Conservation (phyloP, 805 yeast species). For the Blastobotrys robertii region DNA sequence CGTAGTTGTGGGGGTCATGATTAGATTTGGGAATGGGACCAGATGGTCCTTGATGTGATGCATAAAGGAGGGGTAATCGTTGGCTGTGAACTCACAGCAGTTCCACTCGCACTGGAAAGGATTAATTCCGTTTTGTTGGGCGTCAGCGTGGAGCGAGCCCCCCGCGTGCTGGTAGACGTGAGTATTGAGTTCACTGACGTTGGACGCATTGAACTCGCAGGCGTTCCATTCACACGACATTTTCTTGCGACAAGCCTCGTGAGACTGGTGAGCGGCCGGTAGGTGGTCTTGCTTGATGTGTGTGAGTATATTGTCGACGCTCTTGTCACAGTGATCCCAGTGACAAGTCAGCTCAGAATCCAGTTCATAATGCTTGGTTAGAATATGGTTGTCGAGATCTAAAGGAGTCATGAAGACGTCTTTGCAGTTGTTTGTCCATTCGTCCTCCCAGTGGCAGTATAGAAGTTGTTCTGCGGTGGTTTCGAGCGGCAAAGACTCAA, state of each 20-base stretch:
- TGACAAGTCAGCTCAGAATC: slow-evolving; percentile 22
- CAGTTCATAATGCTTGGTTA: slow-evolving; percentile 12
- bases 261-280: slow-evolving; percentile 10
- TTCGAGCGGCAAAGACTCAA: not conserved
- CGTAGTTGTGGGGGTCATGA: slow-evolving; percentile 25
- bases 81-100: slow-evolving; percentile 51
- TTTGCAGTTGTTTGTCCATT: slow-evolving; percentile 23
- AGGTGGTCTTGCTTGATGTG: slow-evolving; percentile 21
- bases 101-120: slow-evolving; percentile 61
- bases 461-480: slow-evolving; percentile 1
- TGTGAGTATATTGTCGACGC: slow-evolving; percentile 20
- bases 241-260: slow-evolving; percentile 3
- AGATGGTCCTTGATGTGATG: slow-evolving; percentile 41
- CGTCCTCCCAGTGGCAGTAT: slow-evolving; percentile 30
- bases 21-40: too few species aligned
- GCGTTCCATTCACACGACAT: not conserved
- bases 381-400: slow-evolving; percentile 24
- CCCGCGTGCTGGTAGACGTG: slow-evolving; percentile 1
- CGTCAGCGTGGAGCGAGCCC: slow-evolving; percentile 14
- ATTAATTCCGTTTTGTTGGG: not conserved
- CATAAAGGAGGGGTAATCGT: slow-evolving; percentile 43
- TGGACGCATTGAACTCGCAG: not conserved
- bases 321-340: slow-evolving; percentile 32
- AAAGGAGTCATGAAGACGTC: slow-evolving; percentile 19
- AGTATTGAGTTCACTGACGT: not conserved